Evolutionary conservation across 306 rosid species (phyloP).

Genomic region (Cicer chorassanicum): DNA sequence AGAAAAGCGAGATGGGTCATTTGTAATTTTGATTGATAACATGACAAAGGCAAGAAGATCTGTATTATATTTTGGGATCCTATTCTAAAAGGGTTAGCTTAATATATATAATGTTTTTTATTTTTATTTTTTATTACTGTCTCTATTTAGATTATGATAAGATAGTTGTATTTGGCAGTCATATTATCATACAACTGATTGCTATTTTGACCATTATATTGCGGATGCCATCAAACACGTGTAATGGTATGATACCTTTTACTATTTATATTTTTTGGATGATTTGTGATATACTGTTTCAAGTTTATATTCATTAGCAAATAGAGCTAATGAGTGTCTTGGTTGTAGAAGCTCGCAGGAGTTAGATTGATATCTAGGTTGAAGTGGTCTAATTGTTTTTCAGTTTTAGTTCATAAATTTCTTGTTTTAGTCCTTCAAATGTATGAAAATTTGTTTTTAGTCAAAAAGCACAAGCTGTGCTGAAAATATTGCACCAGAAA

Average conservation of each 20-base stretch:
- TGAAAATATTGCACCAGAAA: too few species aligned
- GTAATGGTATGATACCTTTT: conserved; percentile 4
- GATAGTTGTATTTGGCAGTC: conserved; percentile 42
- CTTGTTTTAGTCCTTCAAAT: too few species aligned
- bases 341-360: neutral
- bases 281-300: conserved; percentile 29
- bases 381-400: too few species aligned
- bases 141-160: conserved; percentile 23
- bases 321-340: neutral
- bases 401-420: too few species aligned
- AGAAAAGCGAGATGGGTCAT: conserved; percentile 24
- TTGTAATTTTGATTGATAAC: conserved; percentile 39
- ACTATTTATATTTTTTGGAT: conserved; percentile 17
- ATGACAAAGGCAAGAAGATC: conserved; percentile 22
- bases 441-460: too few species aligned
- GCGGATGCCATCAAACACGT: conserved; percentile 13
- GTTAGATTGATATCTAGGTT: neutral
- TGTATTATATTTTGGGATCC: conserved; percentile 36
- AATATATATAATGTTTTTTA: neutral
- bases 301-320: neutral
- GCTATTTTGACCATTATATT: conserved; percentile 32
- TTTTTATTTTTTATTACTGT: neutral
- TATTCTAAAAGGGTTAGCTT: conserved; percentile 35
- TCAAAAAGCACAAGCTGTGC: too few species aligned
- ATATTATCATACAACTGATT: conserved; percentile 32